Conservation (phyloP, 176 grass and related monocot genomes). For the Musa troglodytarum region DNA sequence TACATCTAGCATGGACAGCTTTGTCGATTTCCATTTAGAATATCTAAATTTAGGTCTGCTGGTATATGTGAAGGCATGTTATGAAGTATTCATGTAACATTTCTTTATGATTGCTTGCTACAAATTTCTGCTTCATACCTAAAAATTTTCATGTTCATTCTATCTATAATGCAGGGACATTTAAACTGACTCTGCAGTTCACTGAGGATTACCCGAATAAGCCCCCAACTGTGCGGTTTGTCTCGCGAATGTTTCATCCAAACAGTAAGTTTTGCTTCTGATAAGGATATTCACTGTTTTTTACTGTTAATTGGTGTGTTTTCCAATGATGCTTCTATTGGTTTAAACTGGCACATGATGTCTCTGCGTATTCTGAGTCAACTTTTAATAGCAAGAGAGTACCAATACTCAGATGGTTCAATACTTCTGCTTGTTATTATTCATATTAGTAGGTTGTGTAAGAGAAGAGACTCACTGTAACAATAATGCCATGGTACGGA, state of each 20-base stretch:
- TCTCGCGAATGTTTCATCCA: conserved; percentile 48
- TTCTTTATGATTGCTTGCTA: background rate
- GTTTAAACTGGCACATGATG: background rate
- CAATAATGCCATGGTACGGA: background rate
- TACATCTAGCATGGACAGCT: background rate
- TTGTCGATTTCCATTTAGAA: background rate
- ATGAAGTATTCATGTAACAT: background rate
- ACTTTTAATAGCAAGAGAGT: background rate
- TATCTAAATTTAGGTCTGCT: background rate
- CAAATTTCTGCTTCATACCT: background rate
- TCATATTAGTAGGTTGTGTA: background rate
- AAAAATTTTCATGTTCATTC: background rate
- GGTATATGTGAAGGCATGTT: background rate
- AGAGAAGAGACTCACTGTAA: background rate
- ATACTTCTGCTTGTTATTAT: no score
- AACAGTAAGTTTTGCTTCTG: conserved; percentile 29
- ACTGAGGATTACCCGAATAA: conserved; percentile 52
- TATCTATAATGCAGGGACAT: conserved; percentile 24
- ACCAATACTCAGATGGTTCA: no score
- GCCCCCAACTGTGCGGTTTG: conserved; percentile 43
- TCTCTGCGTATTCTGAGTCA: background rate
- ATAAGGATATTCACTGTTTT: no score
- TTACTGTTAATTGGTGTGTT: no score
- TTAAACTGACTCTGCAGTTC: conserved; percentile 43
- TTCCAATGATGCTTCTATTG: background rate